A percentile compares a stretch with the other conserved stretches of the same genome.
phyloP scores from a whole-genome alignment of 1,284 basidiomycete genomes.

The Rhodotorula sp. region DNA sequence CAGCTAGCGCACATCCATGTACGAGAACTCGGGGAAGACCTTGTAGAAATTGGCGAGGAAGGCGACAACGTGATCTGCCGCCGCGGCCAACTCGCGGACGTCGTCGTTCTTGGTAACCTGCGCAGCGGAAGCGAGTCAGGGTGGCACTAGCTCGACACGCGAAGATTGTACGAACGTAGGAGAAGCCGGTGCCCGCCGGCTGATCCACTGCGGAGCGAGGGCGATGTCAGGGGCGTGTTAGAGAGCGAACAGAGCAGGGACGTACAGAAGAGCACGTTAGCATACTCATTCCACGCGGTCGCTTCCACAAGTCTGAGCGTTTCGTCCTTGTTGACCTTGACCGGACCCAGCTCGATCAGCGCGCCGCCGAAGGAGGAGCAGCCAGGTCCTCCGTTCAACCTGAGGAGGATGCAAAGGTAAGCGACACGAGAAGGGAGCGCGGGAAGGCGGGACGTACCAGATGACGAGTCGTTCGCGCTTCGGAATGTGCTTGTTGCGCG shows the following conservation, averaged over 20 bases:
- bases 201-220: constrained; percentile 73
- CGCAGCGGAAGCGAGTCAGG: constrained; percentile 55
- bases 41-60: constrained; percentile 85
- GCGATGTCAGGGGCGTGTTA: not conserved
- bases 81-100: constrained; percentile 74
- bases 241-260: constrained; percentile 16
- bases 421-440: not conserved
- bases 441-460: constrained; percentile 15
- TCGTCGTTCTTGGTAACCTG: constrained; percentile 77
- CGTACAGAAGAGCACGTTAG: constrained; percentile 87
- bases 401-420: not conserved
- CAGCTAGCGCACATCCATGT: constrained; percentile 69
- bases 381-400: constrained; percentile 65
- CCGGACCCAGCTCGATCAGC: constrained; percentile 96
- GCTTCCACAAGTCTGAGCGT: constrained; percentile 76
- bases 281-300: constrained; percentile 94
- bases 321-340: constrained; percentile 56
- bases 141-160: too few species aligned
- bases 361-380: constrained; percentile 55
- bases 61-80: constrained; percentile 74
- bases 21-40: constrained; percentile 84
- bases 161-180: constrained; percentile 60
- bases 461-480: constrained; percentile 68
- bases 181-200: constrained; percentile 92
- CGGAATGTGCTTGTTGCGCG: constrained; percentile 80